Percentiles rank a stretch among this genome's conserved stretches.
phyloP scores from a whole-genome alignment of 116 monocot genomes.

The Dioscorea cayenensis region DNA sequence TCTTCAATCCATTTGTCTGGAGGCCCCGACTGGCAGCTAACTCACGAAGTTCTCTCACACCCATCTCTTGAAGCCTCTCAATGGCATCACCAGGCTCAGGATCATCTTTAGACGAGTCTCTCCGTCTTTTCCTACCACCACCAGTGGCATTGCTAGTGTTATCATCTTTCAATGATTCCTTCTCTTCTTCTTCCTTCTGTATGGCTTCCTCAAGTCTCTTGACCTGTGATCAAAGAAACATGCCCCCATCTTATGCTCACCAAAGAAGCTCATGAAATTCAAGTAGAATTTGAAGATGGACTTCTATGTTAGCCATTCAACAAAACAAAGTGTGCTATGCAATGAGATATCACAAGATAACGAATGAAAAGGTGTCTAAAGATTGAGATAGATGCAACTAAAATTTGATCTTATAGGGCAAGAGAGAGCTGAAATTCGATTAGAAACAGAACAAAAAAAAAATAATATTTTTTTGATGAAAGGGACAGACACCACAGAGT shows the following conservation, averaged over 20 bases:
- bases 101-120: not conserved
- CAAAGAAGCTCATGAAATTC: not conserved
- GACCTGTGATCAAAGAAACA: slow-evolving; percentile 29
- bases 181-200: slow-evolving; percentile 26
- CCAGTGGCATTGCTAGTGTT: not conserved
- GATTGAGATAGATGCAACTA: too few species aligned
- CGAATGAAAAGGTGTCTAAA: not conserved
- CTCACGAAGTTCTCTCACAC: slow-evolving; percentile 40
- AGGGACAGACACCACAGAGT: too few species aligned
- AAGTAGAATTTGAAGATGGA: not conserved
- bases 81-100: not conserved
- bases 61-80: slow-evolving; percentile 40
- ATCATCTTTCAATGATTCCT: slow-evolving; percentile 2
- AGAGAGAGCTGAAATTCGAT: too few species aligned
- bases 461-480: too few species aligned
- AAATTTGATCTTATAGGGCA: too few species aligned
- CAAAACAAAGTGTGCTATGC: too few species aligned
- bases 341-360: not conserved
- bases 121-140: slow-evolving; percentile 3
- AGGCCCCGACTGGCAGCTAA: slow-evolving; percentile 35
- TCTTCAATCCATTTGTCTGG: slow-evolving; percentile 36
- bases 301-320: too few species aligned
- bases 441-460: too few species aligned
- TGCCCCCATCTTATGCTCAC: not conserved
- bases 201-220: slow-evolving; percentile 49